Base-by-base conservation (phyloP, 2,329 filamentous ascomycete genomes). In the Colletotrichum sp. region DNA sequence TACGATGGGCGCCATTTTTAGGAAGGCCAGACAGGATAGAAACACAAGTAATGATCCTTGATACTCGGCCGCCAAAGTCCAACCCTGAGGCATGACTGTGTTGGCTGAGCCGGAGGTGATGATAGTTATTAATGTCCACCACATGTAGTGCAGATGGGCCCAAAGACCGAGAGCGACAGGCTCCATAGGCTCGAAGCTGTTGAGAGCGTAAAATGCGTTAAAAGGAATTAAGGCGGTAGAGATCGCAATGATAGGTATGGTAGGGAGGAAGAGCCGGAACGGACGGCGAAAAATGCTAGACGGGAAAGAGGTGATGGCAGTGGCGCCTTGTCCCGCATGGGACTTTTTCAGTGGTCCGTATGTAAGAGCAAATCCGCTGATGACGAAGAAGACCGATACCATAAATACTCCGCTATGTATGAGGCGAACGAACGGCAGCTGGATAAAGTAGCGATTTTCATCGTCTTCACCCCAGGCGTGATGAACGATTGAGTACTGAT, bases 381-480 rank as follows among this genome's bases (percentile, higher is more conserved):
- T 87, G 78, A 89, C 85, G 80, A 89, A 89, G 80, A 90, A 89
- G 63, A 90, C 85, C 78, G 88, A 85, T 4, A 90, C 88, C 86
- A 88, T 88, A 6, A 87, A 86, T 18, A 85, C 83, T 18, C 87
- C 87, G 16, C 85, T 85, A 78, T 84, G 87, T 21, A 88, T 71
- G 30, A 88, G 81, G 70, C 87, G 85, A 8, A 88, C 12, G 66
- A 87, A 86, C 2, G 88, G 88, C 15, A 89, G 80, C 79, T 89
- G 88, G n/a, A 52, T 52, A 24, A 52, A 52, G 4, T 52, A 52
- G 44, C 44, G 44, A 21, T 52, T 52, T 21, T 52, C 44, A 8
- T 52, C n/a, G n/a, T 52, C 44, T 8, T 52, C 44, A 2, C 44
- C 44, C 44, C 44, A 52, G 10, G 44, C 44, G n/a, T 52, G 44